phyloP scores from a whole-genome alignment of 2,329 filamentous ascomycete species.

The Cordyceps sp. region DNA sequence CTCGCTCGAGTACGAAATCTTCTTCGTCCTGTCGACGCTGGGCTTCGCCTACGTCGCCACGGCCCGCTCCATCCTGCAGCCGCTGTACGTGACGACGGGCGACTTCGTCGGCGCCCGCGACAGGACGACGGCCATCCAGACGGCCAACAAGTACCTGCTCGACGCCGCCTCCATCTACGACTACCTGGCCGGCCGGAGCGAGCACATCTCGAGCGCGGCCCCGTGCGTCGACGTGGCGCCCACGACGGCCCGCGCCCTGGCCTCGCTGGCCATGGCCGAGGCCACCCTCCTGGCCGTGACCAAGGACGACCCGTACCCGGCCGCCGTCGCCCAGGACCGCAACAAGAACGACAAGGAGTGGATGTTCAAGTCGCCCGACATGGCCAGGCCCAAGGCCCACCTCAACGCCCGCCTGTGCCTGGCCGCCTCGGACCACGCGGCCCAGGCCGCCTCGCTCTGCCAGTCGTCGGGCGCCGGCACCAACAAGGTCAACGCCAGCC shows the following conservation, averaged over 20 bases:
- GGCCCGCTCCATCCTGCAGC: constrained; percentile 55
- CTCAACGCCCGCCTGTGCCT: constrained; percentile 79
- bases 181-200: constrained; percentile 45
- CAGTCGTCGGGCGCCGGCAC: constrained; percentile 18
- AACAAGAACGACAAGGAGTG: constrained; percentile 79
- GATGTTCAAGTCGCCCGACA: constrained; percentile 86
- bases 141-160: constrained; percentile 62
- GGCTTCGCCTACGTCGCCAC: constrained; percentile 58
- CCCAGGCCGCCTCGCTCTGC: constrained; percentile 44
- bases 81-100: constrained; percentile 50
- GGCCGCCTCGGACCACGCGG: constrained; percentile 74
- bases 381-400: constrained; percentile 76
- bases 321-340: constrained; percentile 61
- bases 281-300: constrained; percentile 78
- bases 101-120: constrained; percentile 47
- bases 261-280: constrained; percentile 62
- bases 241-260: constrained; percentile 35
- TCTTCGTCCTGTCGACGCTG: constrained; percentile 61
- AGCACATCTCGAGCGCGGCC: constrained; percentile 19
- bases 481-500: constrained; percentile 42
- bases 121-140: constrained; percentile 50
- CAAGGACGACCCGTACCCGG: constrained; percentile 89
- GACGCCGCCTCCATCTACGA: constrained; percentile 65
- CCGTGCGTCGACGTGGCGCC: constrained; percentile 38
- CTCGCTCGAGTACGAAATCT: constrained; percentile 69